Percentiles rank a stretch among this genome's conserved stretches.
These are phyloP conservation scores for Phlebiopsis flavidoalba DNA, from an alignment of 768 basidiomycete species.

Conservation along the genomic window DNA sequence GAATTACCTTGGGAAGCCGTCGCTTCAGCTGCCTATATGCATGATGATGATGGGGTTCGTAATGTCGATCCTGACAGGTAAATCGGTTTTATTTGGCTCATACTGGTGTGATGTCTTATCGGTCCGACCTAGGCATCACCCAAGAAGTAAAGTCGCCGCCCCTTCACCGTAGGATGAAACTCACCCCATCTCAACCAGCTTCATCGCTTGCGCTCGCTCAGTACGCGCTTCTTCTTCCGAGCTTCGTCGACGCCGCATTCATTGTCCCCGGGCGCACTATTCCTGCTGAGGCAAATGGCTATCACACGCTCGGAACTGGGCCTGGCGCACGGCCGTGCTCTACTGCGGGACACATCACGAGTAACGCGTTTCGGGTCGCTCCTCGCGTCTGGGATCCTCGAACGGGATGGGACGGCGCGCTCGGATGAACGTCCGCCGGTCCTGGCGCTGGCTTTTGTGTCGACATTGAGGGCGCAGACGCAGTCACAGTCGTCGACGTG, in stretches of 20 bases:
- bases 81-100: too few species aligned
- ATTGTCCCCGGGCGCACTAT: conserved; percentile 66
- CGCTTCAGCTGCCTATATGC: conserved; percentile 56
- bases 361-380: conserved; percentile 80
- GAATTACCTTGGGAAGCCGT: conserved; percentile 62
- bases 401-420: conserved; percentile 62
- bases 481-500: conserved; percentile 45
- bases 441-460: conserved; percentile 47
- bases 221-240: conserved; percentile 76
- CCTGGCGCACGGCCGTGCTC: conserved; percentile 60
- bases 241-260: conserved; percentile 55
- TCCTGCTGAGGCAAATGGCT: conserved; percentile 67
- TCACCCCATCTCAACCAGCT: conserved; percentile 24
- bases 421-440: conserved; percentile 62
- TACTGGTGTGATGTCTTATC: too few species aligned
- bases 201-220: conserved; percentile 52
- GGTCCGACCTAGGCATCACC: conserved; percentile 10
- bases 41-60: conserved; percentile 63
- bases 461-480: conserved; percentile 40
- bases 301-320: conserved; percentile 69
- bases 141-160: conserved; percentile 14
- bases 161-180: too few species aligned
- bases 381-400: conserved; percentile 72
- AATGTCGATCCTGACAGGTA: conserved; percentile 47
- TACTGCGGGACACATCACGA: conserved; percentile 71